Percentiles rank a stretch among this genome's conserved stretches.
These are phyloP conservation scores for Cercospora sp. DNA, from an alignment of 2,329 filamentous ascomycete genomes.

Conservation along the genomic window DNA sequence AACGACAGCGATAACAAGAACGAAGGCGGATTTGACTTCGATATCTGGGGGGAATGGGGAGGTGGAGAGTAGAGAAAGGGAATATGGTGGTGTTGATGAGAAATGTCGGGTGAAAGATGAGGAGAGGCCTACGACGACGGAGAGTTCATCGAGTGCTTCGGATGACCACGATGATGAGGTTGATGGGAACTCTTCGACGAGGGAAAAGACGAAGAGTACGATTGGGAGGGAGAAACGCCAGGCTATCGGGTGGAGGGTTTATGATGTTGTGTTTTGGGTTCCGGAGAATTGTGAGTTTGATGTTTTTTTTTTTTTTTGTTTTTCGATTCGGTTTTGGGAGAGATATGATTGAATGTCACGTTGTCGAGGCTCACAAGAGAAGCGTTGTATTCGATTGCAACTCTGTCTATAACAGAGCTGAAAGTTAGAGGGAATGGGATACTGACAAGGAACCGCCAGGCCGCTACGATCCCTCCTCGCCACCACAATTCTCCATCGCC, in stretches of 20 bases:
- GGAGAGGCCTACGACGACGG: background rate
- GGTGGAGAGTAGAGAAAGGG: background rate
- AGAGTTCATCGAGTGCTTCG: background rate
- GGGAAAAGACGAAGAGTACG: background rate
- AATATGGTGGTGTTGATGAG: background rate
- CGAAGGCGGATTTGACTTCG: background rate
- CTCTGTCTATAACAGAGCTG: background rate
- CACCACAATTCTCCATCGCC: slow-evolving; percentile 66
- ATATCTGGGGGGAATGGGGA: background rate
- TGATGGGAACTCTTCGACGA: background rate
- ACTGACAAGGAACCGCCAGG: background rate
- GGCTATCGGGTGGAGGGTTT: background rate
- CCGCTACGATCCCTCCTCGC: slow-evolving; percentile 65
- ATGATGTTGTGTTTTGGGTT: slow-evolving; percentile 3
- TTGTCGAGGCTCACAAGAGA: background rate
- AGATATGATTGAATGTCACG: too few species aligned
- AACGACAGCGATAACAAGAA: background rate
- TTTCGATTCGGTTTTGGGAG: too few species aligned
- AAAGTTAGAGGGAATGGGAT: background rate
- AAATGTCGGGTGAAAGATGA: background rate
- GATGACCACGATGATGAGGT: background rate
- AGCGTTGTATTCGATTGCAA: background rate
- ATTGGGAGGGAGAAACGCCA: background rate
- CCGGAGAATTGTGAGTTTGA: background rate
- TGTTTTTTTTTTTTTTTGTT: too few species aligned